Evolutionary conservation across 192 early-diverging fungal genomes (phyloP), one percentile per base, ranked within the genome.

Genomic region (Backusella australiensis): DNA sequence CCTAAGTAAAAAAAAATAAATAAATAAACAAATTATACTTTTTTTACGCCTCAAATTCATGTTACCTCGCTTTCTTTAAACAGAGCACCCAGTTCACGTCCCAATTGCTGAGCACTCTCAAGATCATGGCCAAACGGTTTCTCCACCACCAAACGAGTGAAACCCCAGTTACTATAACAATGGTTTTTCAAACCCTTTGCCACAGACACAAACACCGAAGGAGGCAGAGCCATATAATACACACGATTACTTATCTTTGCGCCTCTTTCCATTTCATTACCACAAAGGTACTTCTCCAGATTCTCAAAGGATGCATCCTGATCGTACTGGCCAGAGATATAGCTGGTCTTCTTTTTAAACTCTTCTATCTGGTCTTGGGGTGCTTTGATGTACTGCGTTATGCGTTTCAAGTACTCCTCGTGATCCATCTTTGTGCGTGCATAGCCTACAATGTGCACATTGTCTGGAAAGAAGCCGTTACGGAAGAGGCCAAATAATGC

Each of bases 51-150:
- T 63, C 56, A 63, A 63, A 63, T n/a, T 36, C 2, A 11, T 34
- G 29, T 35, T 80, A 91, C 93, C 89, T 98, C 96, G 26, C 96
- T 89, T 76, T 99, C 97, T 29, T 82, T 82, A 87, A 94, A 99
- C 72, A 94, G 81, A 8, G 87, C 84, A 32, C 92, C 92, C 35
- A 99, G 83, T 0, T 91, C 89, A 19, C 72, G 73, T 39, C 85
- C 90, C 17, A 99, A 88, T 78, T 90, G 85, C 69, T 92, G 86
- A 65, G 91, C 93, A 68, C 93, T 94, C 3, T 93, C 95, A 29
- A 92, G 85, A 81, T 99, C 97, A 83, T 92, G 92, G 6, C 97
- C 97, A 87, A 99, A 99, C 0, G 97, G 97, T 88, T 99, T 99
- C 77, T 99, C 97, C 32, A 99, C 94, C 75, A 99, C 90, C 73